These are phyloP conservation scores for Microstegium vimineum DNA, from an alignment of 176 grass and related monocot species.

Conservation along the genomic window DNA sequence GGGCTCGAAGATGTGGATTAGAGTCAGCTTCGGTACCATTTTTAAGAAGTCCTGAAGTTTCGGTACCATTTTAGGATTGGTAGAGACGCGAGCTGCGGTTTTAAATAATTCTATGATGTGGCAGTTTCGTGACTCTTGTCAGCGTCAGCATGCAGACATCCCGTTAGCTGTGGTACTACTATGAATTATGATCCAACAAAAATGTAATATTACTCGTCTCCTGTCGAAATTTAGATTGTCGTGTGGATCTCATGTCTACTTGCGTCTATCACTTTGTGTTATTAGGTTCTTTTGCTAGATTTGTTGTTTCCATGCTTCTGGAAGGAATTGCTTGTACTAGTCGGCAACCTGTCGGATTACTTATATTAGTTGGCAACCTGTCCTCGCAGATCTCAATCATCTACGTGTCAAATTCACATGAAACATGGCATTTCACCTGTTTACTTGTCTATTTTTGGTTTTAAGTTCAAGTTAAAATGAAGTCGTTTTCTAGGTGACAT, in stretches of 20 bases:
- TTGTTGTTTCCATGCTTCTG: background rate
- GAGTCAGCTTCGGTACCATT: background rate
- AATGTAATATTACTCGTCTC: background rate
- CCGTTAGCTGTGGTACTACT: background rate
- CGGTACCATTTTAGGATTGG: no score
- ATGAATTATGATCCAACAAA: background rate
- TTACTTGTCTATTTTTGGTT: background rate
- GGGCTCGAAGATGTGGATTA: background rate
- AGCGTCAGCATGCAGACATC: background rate
- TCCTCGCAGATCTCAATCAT: background rate
- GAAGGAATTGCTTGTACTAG: slow-evolving; percentile 13
- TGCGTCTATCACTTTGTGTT: slow-evolving; percentile 13
- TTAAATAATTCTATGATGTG: background rate
- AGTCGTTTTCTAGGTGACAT: slow-evolving; percentile 14
- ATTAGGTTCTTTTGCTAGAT: background rate
- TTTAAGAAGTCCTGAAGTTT: background rate
- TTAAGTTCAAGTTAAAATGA: slow-evolving; percentile 13
- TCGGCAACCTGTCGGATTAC: background rate
- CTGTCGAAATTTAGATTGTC: background rate
- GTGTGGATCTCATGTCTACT: background rate
- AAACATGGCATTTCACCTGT: background rate
- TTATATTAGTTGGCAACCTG: slow-evolving; percentile 2
- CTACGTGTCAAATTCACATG: slow-evolving; percentile 4
- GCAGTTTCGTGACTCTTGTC: background rate
- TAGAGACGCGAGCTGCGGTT: slow-evolving; percentile 3